Evolutionary conservation across 345 rosid genomes (phyloP), one percentile per base, ranked within the genome.

Genomic region (Lumnitzera racemosa): DNA sequence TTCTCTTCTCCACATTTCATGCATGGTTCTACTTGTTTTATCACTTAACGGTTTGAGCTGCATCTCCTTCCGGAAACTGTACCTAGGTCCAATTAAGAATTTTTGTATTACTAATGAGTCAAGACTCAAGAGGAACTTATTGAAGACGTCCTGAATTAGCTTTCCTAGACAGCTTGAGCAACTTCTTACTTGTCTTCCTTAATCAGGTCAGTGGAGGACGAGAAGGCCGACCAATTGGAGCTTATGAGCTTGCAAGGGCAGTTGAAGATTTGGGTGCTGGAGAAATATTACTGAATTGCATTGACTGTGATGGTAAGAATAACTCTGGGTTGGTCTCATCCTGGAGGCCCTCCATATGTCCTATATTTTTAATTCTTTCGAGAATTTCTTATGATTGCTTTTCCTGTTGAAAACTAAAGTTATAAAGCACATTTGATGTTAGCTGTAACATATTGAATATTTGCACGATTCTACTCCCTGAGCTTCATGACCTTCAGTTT

Each of bases 191-290:
- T 76, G 27, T 47, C 23, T 52, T 20, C 20, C 1, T 20, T 68
- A 9, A 60, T 53, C 66, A 95, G 99, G 96, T 90, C 61, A 85
- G 74, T 61, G 99, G 99, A 20, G 99, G 98, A 46, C 85, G 98
- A 77, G 98, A 95, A 74, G 96, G 91, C 63, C 83, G 99, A 61
- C 96, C 91, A 51, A 85, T 90, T 63, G 96, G 98, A 74, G 99
- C 99, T 43, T 88, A 82, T 67, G 99, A 95, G 82, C 96, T 95
- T 69, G 98, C 98, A 46, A 88, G 82, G 83, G 87, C 88, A 47
- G 98, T 90, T 64, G 96, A 95, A 76, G 91, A 82, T 65, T 74
- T 90, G 59, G 99, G 98, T 60, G 98, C 99, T 57, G 96, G 99
- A 70, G 99, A 95, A 80, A 84, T 90, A 63, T 67, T 95, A 48